Conservation (phyloP, 371 early-diverging fungal species). For the Rhizopus microsporus region DNA sequence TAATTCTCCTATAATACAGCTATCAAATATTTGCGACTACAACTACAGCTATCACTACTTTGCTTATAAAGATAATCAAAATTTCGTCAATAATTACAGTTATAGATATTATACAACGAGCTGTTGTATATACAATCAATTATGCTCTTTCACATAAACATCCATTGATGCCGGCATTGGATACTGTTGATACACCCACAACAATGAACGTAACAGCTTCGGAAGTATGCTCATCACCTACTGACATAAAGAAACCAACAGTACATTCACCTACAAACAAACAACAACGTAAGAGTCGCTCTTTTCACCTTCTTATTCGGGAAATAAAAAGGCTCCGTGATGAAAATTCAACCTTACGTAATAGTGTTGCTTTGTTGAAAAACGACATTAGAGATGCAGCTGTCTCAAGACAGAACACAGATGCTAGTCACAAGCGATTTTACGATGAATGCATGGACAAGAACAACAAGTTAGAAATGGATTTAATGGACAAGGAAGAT, state of each 20-base stretch:
- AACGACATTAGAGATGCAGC: conserved; percentile 39
- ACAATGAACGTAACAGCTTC: not conserved
- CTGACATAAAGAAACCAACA: conserved; percentile 2
- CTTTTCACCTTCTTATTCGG: conserved; percentile 31
- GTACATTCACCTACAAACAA: too few relatives aligned
- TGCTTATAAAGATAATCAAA: not conserved
- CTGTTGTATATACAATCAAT: not conserved
- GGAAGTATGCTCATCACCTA: not conserved
- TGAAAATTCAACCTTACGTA: conserved; percentile 37
- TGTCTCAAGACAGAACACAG: conserved; percentile 37
- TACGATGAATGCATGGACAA: conserved; percentile 33
- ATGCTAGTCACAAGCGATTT: conserved; percentile 38
- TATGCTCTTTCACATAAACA: not conserved
- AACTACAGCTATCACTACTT: not conserved
- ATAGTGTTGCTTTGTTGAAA: conserved; percentile 36
- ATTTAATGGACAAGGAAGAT: conserved; percentile 32
- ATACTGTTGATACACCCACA: not conserved
- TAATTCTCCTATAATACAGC: not conserved
- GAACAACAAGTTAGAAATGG: conserved; percentile 32
- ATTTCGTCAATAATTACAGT: conserved; percentile 2
- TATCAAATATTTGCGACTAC: not conserved
- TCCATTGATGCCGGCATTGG: not conserved
- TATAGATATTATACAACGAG: not conserved
- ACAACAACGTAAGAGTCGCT: conserved; percentile 17
- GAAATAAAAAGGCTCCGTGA: conserved; percentile 45